Evolutionary conservation across 2,329 filamentous ascomycete genomes (phyloP), one percentile per base, ranked within the genome.

Genomic region (Nigrospora osmanthi): DNA sequence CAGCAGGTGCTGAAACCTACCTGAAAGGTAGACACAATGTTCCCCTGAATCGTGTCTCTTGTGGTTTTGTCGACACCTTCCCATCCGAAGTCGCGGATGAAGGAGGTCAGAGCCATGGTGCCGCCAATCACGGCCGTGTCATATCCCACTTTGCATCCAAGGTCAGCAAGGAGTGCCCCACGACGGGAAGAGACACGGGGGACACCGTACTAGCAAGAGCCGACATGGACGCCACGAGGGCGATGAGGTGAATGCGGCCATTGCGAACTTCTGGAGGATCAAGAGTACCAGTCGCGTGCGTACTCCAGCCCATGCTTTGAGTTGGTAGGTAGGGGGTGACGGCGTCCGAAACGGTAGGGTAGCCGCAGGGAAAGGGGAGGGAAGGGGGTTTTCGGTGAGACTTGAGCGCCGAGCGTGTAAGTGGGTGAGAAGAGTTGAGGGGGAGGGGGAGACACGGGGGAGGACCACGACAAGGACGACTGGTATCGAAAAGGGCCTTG

Each of bases 1-100:
- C 23, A 28, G 5, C 23, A 28, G 2, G 23, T 10, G 23, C 23
- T 28, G 23, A 10, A 10, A 15, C 40, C 2, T 35, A 42, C 40
- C 33, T 42, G 40, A 51, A 78, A 79, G 3, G 73, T 76, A 46
- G 48, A 58, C 52, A 63, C 60, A 28, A 65, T 65, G 45, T 64
- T 64, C 19, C 49, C 63, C 49, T 63, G 60, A 14, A 62, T 54
- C 5, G 58, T 64, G 40, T 65, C 63, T 11, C 59, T 54, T 4
- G 53, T 42, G 6, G 48, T 52, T 7, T 55, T 49, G n/a, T 48
- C 43, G 37, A 54, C 52, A 1, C 51, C 45, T 33, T 53, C 54
- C 13, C 65, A 55, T n/a, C 50, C 53, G 49, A 65, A 67, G 51
- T 66, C 64, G 13, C 58, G 53, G 15, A 56, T 55, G 47, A 66